Percentiles rank a stretch among this genome's conserved stretches.
Evolutionary conservation across 2,329 filamentous ascomycete species (phyloP).

Genomic region (Monilinia polystroma): DNA sequence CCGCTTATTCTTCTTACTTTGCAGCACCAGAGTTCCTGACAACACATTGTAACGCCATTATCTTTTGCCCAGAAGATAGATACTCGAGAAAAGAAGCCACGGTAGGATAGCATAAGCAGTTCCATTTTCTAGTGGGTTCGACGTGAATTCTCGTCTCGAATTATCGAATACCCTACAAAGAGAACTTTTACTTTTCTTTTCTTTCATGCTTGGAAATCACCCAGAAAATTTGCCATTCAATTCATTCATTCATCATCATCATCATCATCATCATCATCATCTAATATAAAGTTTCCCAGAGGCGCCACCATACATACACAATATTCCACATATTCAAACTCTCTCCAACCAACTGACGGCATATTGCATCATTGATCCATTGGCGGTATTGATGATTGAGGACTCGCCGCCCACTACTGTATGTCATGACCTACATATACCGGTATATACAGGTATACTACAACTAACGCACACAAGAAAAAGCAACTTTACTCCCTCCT

Average conservation of each 20-base stretch:
- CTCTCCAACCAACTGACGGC: constrained; percentile 5
- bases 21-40: neutral
- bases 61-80: neutral
- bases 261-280: neutral
- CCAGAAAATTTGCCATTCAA: neutral
- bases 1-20: neutral
- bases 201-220: constrained; percentile 13
- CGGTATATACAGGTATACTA: neutral
- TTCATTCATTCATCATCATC: neutral
- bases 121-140: neutral
- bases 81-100: neutral
- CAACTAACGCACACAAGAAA: constrained; percentile 9
- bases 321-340: neutral
- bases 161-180: neutral
- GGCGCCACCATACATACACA: constrained; percentile 7
- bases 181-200: neutral
- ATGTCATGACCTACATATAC: neutral
- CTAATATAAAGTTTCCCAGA: constrained; percentile 5
- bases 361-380: constrained; percentile 7
- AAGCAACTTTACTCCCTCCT: constrained; percentile 4
- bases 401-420: constrained; percentile 15
- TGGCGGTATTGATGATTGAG: constrained; percentile 10
- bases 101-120: constrained; percentile 4
- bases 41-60: constrained; percentile 16
- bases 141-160: constrained; percentile 2